phyloP scores from a whole-genome alignment of 2,329 filamentous ascomycete species.

The Colletotrichum sp. region DNA sequence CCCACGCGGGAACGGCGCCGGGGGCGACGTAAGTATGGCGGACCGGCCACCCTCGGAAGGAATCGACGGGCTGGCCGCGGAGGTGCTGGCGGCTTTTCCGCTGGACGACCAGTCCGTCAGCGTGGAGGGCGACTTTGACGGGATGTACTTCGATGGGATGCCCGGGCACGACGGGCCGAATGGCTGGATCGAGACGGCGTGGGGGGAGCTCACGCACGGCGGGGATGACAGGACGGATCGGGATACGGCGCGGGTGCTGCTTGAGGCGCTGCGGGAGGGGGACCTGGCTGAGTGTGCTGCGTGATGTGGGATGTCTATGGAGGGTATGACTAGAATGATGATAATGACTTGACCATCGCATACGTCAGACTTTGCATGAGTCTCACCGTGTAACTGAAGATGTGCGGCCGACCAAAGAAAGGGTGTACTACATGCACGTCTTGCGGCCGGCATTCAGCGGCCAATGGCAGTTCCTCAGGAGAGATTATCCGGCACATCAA shows the following conservation, averaged over 20 bases:
- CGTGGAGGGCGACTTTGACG: slow-evolving; percentile 26
- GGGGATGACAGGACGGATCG: slow-evolving; percentile 34
- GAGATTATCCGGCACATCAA: not conserved
- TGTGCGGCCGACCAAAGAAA: not conserved
- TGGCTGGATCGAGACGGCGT: slow-evolving; percentile 43
- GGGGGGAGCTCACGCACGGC: slow-evolving; percentile 33
- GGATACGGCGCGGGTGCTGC: slow-evolving; percentile 41
- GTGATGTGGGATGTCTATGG: not conserved
- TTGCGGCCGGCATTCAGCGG: not conserved
- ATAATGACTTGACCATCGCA: not conserved
- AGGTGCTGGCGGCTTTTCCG: slow-evolving; percentile 36
- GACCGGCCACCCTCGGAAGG: slow-evolving; percentile 29
- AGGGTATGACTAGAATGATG: not conserved
- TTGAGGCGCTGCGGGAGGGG: slow-evolving; percentile 41
- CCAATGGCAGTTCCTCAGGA: not conserved
- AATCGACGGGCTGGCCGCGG: slow-evolving; percentile 34
- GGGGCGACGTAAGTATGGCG: slow-evolving; percentile 10
- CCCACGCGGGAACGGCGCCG: not conserved
- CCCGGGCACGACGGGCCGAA: slow-evolving; percentile 29
- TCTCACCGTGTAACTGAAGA: fast-evolving
- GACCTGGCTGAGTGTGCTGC: slow-evolving; percentile 25
- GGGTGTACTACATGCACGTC: not conserved
- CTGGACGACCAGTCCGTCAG: slow-evolving; percentile 29
- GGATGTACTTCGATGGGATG: slow-evolving; percentile 32
- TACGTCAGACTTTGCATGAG: not conserved